phyloP scores from a whole-genome alignment of 2,329 filamentous ascomycete species.

The Fusarium sp. region DNA sequence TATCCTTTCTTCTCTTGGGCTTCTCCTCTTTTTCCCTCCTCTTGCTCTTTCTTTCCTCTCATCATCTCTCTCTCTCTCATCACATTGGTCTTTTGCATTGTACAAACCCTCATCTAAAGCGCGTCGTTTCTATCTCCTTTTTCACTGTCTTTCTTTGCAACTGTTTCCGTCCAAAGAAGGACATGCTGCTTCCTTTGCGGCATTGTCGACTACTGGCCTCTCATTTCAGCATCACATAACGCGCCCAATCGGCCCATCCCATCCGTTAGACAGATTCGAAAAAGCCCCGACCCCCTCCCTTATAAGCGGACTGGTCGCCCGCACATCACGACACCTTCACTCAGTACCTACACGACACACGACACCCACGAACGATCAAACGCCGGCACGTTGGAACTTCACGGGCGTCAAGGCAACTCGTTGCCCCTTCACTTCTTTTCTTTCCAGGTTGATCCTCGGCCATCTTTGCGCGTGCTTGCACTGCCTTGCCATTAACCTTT shows the following conservation, averaged over 20 bases:
- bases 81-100: conserved; percentile 32
- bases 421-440: conserved; percentile 43
- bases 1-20: conserved; percentile 35
- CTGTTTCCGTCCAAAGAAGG: conserved; percentile 30
- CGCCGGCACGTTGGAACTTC: conserved; percentile 41
- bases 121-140: conserved; percentile 32
- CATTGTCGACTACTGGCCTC: conserved; percentile 41
- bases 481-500: conserved; percentile 39
- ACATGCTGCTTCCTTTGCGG: conserved; percentile 44
- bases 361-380: conserved; percentile 30
- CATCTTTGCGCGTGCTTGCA: conserved; percentile 50
- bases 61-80: conserved; percentile 18
- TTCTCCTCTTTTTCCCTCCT: conserved; percentile 35
- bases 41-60: conserved; percentile 14
- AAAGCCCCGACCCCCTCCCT: conserved; percentile 21
- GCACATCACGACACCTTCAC: conserved; percentile 2
- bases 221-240: conserved; percentile 44
- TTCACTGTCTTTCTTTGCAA: conserved; percentile 9
- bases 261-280: neutral
- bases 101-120: conserved; percentile 28
- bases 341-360: conserved; percentile 15
- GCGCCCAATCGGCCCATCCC: conserved; percentile 12
- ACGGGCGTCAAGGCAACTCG: conserved; percentile 39
- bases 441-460: conserved; percentile 70
- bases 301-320: conserved; percentile 15